Conservation (phyloP, 2,329 filamentous ascomycete genomes). For the Alternaria conjuncta region DNA sequence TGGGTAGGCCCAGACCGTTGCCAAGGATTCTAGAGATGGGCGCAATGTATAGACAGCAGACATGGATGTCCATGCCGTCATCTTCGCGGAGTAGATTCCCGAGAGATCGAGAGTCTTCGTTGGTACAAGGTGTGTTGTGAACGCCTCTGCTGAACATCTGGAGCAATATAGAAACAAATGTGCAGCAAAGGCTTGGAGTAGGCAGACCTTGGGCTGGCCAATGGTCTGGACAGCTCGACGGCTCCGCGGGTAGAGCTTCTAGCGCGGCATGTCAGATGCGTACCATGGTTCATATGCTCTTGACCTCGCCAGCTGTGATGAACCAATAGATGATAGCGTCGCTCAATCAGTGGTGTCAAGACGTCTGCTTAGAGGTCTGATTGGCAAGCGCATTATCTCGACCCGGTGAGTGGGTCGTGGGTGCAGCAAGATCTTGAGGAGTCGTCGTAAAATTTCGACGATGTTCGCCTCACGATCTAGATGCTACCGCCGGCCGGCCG, state of each 20-base stretch:
- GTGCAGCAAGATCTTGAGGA: conserved; percentile 2
- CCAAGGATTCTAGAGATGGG: conserved; percentile 26
- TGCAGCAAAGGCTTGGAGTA: background rate
- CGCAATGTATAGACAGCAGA: conserved; percentile 6
- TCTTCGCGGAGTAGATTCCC: conserved; percentile 1
- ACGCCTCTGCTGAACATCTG: background rate
- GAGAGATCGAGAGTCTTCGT: background rate
- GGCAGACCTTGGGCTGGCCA: background rate
- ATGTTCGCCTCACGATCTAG: conserved; percentile 7
- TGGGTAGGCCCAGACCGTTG: conserved; percentile 32
- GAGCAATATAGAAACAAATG: background rate
- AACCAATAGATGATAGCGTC: background rate
- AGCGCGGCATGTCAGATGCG: conserved; percentile 2
- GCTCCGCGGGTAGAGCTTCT: background rate
- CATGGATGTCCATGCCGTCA: conserved; percentile 25
- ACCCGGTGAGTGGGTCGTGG: conserved; percentile 2
- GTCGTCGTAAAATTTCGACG: background rate
- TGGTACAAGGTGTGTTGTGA: background rate
- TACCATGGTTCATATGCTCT: conserved; percentile 2
- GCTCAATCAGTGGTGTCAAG: background rate
- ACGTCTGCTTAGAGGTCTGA: background rate
- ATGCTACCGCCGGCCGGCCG: background rate
- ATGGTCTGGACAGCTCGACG: background rate
- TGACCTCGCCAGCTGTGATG: background rate
- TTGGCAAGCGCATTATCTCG: background rate